Base-by-base conservation (phyloP, 1,284 basidiomycete species). In the Prillingera fragicola region DNA sequence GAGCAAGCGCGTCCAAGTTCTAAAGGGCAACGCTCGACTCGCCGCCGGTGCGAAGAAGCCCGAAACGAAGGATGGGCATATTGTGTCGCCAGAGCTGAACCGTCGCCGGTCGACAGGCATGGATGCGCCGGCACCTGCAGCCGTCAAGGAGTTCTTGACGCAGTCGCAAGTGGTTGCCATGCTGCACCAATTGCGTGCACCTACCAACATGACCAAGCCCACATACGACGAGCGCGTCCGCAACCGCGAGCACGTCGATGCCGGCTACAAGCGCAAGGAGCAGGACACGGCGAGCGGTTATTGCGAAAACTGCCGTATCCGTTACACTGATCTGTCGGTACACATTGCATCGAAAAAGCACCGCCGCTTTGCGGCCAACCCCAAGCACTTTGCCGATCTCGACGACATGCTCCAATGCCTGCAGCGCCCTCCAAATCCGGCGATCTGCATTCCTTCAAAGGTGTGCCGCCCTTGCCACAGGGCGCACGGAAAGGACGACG, bases 261-360 rank as follows among this genome's bases (percentile, higher is more conserved):
- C 55, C 18, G 60, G 62, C 2, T 45, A 53, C 39, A 67, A 62
- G 44, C 60, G 54, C n/a, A 56, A 87, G 89, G 72, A 84, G 80
- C 41, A 84, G 79, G 62, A 96, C 89, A 69, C 88, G 8, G 61
- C 61, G 19, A 45, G 92, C 7, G 95, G 95, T 9, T 98, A 97
- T 71, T 99, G 95, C 71, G 95, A 99, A 67, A 95, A 92, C 69
- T 99, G 95, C 70, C 80, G 94, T 18, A 64, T 80, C 43, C 88
- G 90, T 67, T 99, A 92, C 64, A 83, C 85, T 0, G 85, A 96
- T 70, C 94, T 98, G 60, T 81, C 82, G 51, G 70, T 77, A 54
- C 95, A 99, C 65, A 77, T 88, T 42, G 71, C 73, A 24, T 78
- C 82, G 10, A 79, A 78, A 41, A 85, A 78, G 59, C 95, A 99